These are phyloP conservation scores for Globisporangium camurandrum DNA, from an alignment of 352 stramenopile genomes.

Conservation along the genomic window DNA sequence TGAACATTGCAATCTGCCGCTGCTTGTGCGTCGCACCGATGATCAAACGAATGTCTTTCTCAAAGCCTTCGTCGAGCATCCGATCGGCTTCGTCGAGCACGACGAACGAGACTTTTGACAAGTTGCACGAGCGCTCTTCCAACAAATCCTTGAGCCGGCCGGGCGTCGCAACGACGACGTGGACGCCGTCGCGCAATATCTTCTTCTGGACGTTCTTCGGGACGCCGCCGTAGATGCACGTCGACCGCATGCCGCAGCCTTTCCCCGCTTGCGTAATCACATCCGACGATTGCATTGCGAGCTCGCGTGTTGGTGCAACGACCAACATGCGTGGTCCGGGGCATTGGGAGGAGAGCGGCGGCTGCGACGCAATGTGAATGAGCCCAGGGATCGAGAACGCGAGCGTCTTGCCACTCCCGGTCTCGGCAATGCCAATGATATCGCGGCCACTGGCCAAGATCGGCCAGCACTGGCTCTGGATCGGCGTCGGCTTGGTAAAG, in stretches of 20 bases:
- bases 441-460: slow-evolving; percentile 82
- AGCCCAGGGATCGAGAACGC: slow-evolving; percentile 94
- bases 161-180: slow-evolving; percentile 95
- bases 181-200: slow-evolving; percentile 79
- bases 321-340: slow-evolving; percentile 89
- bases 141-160: slow-evolving; percentile 91
- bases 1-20: slow-evolving; percentile 97
- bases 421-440: slow-evolving; percentile 91
- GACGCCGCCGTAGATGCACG: slow-evolving; percentile 95
- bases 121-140: slow-evolving; percentile 77
- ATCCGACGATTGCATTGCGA: slow-evolving; percentile 91
- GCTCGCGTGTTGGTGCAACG: slow-evolving; percentile 90
- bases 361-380: slow-evolving; percentile 73
- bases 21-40: slow-evolving; percentile 72
- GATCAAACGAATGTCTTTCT: slow-evolving; percentile 91
- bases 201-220: slow-evolving; percentile 92
- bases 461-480: slow-evolving; percentile 97
- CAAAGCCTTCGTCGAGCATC: slow-evolving; percentile 92
- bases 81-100: slow-evolving; percentile 96
- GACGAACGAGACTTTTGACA: slow-evolving; percentile 88
- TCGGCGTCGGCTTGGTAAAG: slow-evolving; percentile 93
- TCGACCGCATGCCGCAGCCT: slow-evolving; percentile 73
- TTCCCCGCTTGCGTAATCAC: slow-evolving; percentile 91
- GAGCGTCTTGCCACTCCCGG: slow-evolving; percentile 94
- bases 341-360: slow-evolving; percentile 40